phyloP scores from a whole-genome alignment of 768 basidiomycete genomes.

The Postia placenta region DNA sequence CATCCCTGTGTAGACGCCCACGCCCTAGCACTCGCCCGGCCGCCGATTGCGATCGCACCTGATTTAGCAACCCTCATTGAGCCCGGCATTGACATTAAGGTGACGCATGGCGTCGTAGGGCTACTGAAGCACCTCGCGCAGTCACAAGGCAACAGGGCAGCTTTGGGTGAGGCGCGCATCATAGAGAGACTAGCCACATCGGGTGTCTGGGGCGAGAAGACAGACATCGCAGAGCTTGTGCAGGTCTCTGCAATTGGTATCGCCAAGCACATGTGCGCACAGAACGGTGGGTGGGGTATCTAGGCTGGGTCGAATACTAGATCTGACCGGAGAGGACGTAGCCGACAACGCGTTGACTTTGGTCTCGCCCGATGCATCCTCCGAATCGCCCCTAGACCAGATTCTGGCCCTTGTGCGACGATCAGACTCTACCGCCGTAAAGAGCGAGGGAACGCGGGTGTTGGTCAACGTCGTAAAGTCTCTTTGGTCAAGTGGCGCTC shows the following conservation, averaged over 20 bases:
- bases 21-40: conserved; percentile 45
- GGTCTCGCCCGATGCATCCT: conserved; percentile 32
- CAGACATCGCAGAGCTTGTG: conserved; percentile 82
- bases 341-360: conserved; percentile 45
- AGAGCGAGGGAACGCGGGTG: conserved; percentile 87
- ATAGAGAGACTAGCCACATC: conserved; percentile 56
- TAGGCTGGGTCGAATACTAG: background rate
- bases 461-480: conserved; percentile 82
- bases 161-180: conserved; percentile 56
- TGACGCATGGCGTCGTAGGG: conserved; percentile 86
- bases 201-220: conserved; percentile 61
- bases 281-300: conserved; percentile 48
- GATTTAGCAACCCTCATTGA: conserved; percentile 57
- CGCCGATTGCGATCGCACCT: conserved; percentile 54
- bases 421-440: conserved; percentile 75
- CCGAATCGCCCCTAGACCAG: conserved; percentile 47
- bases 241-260: conserved; percentile 86
- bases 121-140: conserved; percentile 81
- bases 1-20: conserved; percentile 40
- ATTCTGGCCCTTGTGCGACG: conserved; percentile 72
- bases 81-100: conserved; percentile 64
- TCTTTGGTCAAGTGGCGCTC: conserved; percentile 54
- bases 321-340: conserved; percentile 11
- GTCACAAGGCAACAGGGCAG: conserved; percentile 48
- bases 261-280: conserved; percentile 82